Percentiles rank a stretch among this genome's conserved stretches.
Evolutionary conservation across 768 basidiomycete species (phyloP).

Genomic region (Pisolithus tinctorius): DNA sequence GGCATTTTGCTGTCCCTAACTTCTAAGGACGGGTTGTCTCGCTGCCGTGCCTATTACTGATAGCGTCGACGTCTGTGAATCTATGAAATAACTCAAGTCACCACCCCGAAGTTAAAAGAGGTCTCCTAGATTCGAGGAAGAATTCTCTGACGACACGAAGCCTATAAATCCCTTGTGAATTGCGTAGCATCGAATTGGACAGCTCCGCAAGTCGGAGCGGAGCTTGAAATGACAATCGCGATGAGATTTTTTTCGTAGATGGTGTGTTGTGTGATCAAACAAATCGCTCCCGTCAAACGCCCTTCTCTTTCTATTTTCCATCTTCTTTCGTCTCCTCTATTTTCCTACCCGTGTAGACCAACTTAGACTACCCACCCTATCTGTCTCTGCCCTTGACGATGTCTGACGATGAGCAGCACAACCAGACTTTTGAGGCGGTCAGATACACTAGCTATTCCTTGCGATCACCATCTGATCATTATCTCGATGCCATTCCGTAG

Average conservation of each 20-base stretch:
- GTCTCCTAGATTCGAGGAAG: neutral
- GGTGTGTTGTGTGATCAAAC: slow-evolving; percentile 2
- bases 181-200: too few species aligned
- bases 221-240: slow-evolving; percentile 33
- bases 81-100: too few species aligned
- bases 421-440: slow-evolving; percentile 83
- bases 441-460: slow-evolving; percentile 14
- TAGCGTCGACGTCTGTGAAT: too few species aligned
- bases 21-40: too few species aligned
- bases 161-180: too few species aligned
- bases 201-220: slow-evolving; percentile 31
- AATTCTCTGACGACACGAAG: neutral
- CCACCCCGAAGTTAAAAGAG: neutral
- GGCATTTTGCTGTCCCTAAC: neutral
- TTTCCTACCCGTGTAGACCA: slow-evolving; percentile 14
- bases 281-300: slow-evolving; percentile 9
- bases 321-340: slow-evolving; percentile 23
- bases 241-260: slow-evolving; percentile 15
- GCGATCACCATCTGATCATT: slow-evolving; percentile 10
- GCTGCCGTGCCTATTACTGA: too few species aligned
- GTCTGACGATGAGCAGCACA: slow-evolving; percentile 87
- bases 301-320: slow-evolving; percentile 20
- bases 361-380: slow-evolving; percentile 10
- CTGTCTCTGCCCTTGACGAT: slow-evolving; percentile 37
- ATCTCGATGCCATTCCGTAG: slow-evolving; percentile 30